These are phyloP conservation scores for Ustilago crameri DNA, from an alignment of 1,284 basidiomycete genomes.

Conservation along the genomic window DNA sequence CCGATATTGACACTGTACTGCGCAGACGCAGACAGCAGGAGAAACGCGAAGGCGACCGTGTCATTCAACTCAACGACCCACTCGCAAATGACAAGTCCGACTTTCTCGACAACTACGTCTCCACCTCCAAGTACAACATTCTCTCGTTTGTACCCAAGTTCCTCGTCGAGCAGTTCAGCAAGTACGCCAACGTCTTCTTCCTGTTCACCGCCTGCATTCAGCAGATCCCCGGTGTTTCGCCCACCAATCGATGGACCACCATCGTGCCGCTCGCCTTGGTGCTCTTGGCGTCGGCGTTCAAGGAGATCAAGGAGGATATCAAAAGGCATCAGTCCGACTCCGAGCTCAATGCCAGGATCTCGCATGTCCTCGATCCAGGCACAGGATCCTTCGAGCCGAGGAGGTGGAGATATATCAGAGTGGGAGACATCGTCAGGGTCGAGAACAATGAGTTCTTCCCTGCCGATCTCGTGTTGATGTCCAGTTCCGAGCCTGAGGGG, in stretches of 20 bases:
- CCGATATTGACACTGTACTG: constrained; percentile 50
- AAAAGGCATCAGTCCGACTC: constrained; percentile 96
- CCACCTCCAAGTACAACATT: constrained; percentile 94
- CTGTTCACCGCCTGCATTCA: constrained; percentile 97
- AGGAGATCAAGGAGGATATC: constrained; percentile 94
- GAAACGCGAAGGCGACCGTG: constrained; percentile 54
- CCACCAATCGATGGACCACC: constrained; percentile 94
- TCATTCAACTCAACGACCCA: constrained; percentile 62
- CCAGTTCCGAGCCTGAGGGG: constrained; percentile 94
- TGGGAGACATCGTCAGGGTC: constrained; percentile 91
- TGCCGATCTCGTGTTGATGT: constrained; percentile 88
- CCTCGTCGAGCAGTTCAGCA: constrained; percentile 91
- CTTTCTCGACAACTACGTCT: constrained; percentile 79
- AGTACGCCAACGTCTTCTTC: constrained; percentile 99
- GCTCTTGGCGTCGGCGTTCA: constrained; percentile 92
- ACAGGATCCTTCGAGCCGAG: constrained; percentile 78
- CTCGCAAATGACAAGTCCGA: constrained; percentile 57
- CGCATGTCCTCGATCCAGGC: constrained; percentile 79
- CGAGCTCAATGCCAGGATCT: constrained; percentile 85
- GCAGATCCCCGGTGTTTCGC: constrained; percentile 97
- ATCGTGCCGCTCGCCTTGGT: constrained; percentile 91
- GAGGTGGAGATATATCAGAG: constrained; percentile 88
- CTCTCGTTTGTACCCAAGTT: constrained; percentile 93
- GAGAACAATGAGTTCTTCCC: constrained; percentile 95
- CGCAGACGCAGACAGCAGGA: constrained; percentile 44